Base-by-base conservation (phyloP, 1,284 basidiomycete genomes). In the Cutaneotrichosporon cavernicola region DNA sequence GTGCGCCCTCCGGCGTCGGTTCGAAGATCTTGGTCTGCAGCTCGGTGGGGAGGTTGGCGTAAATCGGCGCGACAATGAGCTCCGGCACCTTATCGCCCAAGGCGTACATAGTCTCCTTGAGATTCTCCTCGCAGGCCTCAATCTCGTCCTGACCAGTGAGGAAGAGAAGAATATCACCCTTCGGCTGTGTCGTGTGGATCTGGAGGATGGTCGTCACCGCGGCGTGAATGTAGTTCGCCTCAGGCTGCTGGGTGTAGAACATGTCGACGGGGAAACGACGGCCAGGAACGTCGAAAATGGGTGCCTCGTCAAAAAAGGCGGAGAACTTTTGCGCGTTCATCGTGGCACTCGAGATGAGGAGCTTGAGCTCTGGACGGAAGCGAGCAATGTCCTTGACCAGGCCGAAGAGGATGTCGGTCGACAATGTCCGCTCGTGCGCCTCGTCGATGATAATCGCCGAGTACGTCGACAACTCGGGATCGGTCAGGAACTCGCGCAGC, bases 11-110 rank as follows among this genome's bases (percentile, higher is more conserved):
- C 0, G 97, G 96, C 8, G 97, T 99, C 1, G 96, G 95, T 80
- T 99, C 97, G 79, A 99, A 99, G 68, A 99, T 99, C 82, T 97
- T 97, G 40, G 94, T 91, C 79, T 99, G 97, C 94, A 98, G 94
- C 68, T 99, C 97, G 70, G 91, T 95, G 1, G 97, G 97, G 38
- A 99, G 82, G 77, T 97, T 98, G 67, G 97, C 95, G 76, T 99
- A 99, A 70, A 99, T 98, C 0, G 97, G 97, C 75, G 94, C 97
- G 60, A 99, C 86, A 63, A 99, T 89, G 60, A 99, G 85, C 75
- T 99, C 97, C 9, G 88, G 87, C 50, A 99, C 90, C 82, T 97
- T 97, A 83, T 97, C 97, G 22, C 96, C 96, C 0, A 99, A 83
- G 0, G 96, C 90, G 34, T 92, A 88, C 49, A 93, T 90, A 0